Evolutionary conservation across 257 asterid species (phyloP).

Genomic region (Solanum piurae): DNA sequence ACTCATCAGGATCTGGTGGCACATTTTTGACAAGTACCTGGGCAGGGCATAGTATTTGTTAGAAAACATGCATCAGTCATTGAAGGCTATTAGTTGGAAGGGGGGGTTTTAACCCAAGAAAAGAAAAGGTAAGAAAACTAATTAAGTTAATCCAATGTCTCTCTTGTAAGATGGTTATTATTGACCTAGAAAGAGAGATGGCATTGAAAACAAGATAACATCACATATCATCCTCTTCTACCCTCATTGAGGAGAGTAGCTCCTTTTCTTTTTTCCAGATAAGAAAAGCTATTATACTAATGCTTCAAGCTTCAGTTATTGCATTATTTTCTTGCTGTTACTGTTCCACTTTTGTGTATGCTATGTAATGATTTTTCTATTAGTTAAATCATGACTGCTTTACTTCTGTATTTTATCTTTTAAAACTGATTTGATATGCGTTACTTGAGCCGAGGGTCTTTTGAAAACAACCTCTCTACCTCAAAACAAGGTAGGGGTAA

Average conservation of each 20-base stretch:
- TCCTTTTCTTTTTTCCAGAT: neutral
- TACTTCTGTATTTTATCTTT: neutral
- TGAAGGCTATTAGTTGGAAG: neutral
- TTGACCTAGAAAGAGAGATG: neutral
- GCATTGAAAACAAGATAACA: neutral
- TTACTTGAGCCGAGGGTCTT: neutral
- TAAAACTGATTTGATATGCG: neutral
- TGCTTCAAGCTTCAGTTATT: neutral
- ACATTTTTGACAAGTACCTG: slow-evolving; percentile 87
- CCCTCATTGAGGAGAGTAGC: neutral
- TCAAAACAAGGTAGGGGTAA: neutral
- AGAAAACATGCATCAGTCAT: neutral
- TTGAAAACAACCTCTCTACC: neutral
- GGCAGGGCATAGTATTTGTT: neutral
- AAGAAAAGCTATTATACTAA: neutral
- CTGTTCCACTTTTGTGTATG: neutral
- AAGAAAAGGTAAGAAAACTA: neutral
- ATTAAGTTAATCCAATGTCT: neutral
- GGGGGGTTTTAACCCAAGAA: neutral
- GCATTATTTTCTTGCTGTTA: neutral
- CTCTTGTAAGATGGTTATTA: neutral
- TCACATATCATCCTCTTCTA: neutral
- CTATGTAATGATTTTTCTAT: neutral
- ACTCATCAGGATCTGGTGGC: slow-evolving; percentile 84
- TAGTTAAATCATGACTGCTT: neutral